Conservation (phyloP, 2,329 filamentous ascomycete genomes). For the Penicillium glabrum region DNA sequence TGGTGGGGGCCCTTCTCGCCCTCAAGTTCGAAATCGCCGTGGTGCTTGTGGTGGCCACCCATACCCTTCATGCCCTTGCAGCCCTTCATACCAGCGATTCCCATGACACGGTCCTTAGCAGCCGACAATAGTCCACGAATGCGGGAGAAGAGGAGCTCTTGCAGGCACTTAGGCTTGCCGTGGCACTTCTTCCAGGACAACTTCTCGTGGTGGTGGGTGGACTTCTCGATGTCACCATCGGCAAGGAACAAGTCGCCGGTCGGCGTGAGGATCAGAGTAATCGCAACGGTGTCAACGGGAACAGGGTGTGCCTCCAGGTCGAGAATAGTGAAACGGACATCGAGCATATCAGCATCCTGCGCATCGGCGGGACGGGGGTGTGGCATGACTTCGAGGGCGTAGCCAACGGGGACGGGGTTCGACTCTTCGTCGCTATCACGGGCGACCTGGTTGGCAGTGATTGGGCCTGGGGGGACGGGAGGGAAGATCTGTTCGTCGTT, state of each 20-base stretch:
- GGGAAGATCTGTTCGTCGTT: constrained; percentile 44
- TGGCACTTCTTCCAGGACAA: constrained; percentile 45
- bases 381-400: constrained; percentile 43
- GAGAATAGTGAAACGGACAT: constrained; percentile 47
- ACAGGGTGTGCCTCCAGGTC: constrained; percentile 44
- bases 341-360: constrained; percentile 34
- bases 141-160: constrained; percentile 39
- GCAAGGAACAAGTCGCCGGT: constrained; percentile 39
- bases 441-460: constrained; percentile 34
- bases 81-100: constrained; percentile 17
- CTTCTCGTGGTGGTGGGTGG: constrained; percentile 33
- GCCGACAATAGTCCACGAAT: constrained; percentile 39
- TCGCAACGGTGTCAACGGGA: constrained; percentile 44
- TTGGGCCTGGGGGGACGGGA: constrained; percentile 28
- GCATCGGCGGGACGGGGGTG: constrained; percentile 29
- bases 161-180: constrained; percentile 40
- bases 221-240: constrained; percentile 38
- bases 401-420: constrained; percentile 41
- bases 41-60: constrained; percentile 4
- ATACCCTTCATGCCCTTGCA: background rate
- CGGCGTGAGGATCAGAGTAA: constrained; percentile 39
- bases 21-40: background rate
- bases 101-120: constrained; percentile 38
- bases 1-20: constrained; percentile 1
- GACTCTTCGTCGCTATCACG: constrained; percentile 38